phyloP scores from a whole-genome alignment of 495 filamentous ascomycete genomes.

The Penicillium lagena region DNA sequence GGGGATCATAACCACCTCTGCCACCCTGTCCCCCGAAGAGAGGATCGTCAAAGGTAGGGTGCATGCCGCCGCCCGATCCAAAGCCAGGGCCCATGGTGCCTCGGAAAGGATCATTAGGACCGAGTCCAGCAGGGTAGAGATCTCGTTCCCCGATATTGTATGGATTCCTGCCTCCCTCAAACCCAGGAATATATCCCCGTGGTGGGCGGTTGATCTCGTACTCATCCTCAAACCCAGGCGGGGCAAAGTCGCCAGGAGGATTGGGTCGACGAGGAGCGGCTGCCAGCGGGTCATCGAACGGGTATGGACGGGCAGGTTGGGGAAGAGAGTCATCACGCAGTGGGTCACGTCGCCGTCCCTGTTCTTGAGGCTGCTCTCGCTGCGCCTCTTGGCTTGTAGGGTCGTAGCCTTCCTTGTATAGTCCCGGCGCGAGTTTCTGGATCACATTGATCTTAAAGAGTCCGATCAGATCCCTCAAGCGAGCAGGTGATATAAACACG shows the following conservation, averaged over 20 bases:
- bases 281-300: constrained; percentile 63
- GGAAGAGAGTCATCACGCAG: constrained; percentile 46
- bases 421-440: constrained; percentile 67
- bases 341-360: constrained; percentile 35
- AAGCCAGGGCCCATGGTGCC: constrained; percentile 53
- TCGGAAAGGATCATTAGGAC: constrained; percentile 74
- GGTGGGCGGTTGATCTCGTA: constrained; percentile 72
- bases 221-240: constrained; percentile 91
- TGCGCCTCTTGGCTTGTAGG: constrained; percentile 29
- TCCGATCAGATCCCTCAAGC: constrained; percentile 60
- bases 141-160: constrained; percentile 75
- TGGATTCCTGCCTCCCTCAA: constrained; percentile 44
- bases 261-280: constrained; percentile 55
- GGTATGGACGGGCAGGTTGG: constrained; percentile 56
- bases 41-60: constrained; percentile 91
- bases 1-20: constrained; percentile 34
- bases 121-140: constrained; percentile 80
- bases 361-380: constrained; percentile 24
- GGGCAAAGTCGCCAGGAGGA: constrained; percentile 72
- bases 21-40: constrained; percentile 64
- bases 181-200: constrained; percentile 39
- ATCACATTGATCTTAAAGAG: constrained; percentile 72
- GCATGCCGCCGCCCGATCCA: constrained; percentile 68
- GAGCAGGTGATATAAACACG: constrained; percentile 64
- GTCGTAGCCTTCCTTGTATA: constrained; percentile 73